phyloP scores from a whole-genome alignment of 2,329 filamentous ascomycete species.

The Cordyceps cicadae region DNA sequence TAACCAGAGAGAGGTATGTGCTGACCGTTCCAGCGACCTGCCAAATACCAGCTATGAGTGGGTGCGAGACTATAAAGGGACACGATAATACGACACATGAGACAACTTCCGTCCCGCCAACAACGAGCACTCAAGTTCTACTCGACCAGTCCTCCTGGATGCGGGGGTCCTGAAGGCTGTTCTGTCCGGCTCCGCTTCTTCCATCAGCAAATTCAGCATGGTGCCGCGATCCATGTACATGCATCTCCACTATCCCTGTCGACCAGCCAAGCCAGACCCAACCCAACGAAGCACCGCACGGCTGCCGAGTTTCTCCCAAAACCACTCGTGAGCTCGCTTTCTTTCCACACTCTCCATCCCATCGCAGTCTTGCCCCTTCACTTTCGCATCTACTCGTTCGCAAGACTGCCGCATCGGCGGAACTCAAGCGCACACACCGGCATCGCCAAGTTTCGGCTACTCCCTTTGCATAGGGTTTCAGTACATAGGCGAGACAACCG shows the following conservation, averaged over 20 bases:
- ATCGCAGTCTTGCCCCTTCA: neutral
- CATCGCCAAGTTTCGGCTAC: neutral
- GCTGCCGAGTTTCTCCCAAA: slow-evolving; percentile 3
- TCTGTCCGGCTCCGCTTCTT: slow-evolving; percentile 10
- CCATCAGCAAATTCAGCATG: slow-evolving; percentile 2
- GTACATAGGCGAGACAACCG: neutral
- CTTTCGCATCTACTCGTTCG: neutral
- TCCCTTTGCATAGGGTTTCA: neutral
- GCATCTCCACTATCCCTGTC: slow-evolving; percentile 8
- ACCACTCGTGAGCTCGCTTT: neutral
- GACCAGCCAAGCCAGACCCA: neutral
- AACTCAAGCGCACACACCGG: neutral
- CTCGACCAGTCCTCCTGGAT: neutral
- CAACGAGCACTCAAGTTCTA: neutral
- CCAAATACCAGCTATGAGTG: no score
- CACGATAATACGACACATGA: neutral
- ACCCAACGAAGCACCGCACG: neutral
- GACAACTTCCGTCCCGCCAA: neutral
- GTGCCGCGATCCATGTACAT: slow-evolving; percentile 8
- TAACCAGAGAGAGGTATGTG: no score
- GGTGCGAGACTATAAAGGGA: neutral
- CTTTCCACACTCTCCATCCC: slow-evolving; percentile 6
- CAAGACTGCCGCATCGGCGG: neutral
- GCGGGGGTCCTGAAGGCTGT: neutral
- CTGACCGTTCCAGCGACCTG: no score